Percentiles rank a stretch among this genome's conserved stretches.
Conservation (phyloP, 2,329 filamentous ascomycete species). For the Talaromyces sp. region DNA sequence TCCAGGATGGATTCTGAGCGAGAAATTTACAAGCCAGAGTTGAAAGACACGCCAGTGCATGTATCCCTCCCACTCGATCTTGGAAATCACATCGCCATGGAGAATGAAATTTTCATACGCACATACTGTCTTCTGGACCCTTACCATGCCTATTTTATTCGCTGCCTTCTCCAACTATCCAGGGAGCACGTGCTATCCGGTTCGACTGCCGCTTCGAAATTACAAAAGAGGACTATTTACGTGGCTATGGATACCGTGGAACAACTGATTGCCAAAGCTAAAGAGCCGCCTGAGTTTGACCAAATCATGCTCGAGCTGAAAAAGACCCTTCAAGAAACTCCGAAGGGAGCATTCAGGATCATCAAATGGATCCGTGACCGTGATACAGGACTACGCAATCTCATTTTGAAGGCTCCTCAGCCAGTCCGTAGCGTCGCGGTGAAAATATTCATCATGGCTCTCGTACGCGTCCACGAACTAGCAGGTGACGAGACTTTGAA, state of each 20-base stretch:
- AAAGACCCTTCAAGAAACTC: slow-evolving; percentile 50
- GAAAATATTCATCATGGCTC: slow-evolving; percentile 51
- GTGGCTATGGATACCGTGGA: slow-evolving; percentile 62
- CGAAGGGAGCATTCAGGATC: slow-evolving; percentile 56
- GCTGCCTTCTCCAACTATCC: slow-evolving; percentile 58
- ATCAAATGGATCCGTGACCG: slow-evolving; percentile 60
- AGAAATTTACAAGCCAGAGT: slow-evolving; percentile 42
- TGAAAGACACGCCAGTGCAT: slow-evolving; percentile 50
- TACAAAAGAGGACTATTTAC: slow-evolving; percentile 45
- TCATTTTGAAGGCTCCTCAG: slow-evolving; percentile 63
- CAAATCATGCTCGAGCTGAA: slow-evolving; percentile 53
- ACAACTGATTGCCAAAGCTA: slow-evolving; percentile 69
- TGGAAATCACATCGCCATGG: slow-evolving; percentile 58
- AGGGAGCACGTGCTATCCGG: slow-evolving; percentile 48
- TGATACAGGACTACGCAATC: slow-evolving; percentile 58
- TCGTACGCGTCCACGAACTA: slow-evolving; percentile 52
- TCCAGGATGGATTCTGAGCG: slow-evolving; percentile 60
- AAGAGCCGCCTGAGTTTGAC: slow-evolving; percentile 63
- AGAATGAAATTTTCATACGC: slow-evolving; percentile 71
- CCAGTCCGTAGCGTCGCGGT: slow-evolving; percentile 54
- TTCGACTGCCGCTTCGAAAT: slow-evolving; percentile 48
- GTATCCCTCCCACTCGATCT: slow-evolving; percentile 46
- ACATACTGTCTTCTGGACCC: slow-evolving; percentile 78
- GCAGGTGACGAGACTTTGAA: slow-evolving; percentile 26
- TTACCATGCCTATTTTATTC: slow-evolving; percentile 65